These are phyloP conservation scores for Erysimum cheiri DNA, from an alignment of 441 rosid genomes.

Conservation along the genomic window DNA sequence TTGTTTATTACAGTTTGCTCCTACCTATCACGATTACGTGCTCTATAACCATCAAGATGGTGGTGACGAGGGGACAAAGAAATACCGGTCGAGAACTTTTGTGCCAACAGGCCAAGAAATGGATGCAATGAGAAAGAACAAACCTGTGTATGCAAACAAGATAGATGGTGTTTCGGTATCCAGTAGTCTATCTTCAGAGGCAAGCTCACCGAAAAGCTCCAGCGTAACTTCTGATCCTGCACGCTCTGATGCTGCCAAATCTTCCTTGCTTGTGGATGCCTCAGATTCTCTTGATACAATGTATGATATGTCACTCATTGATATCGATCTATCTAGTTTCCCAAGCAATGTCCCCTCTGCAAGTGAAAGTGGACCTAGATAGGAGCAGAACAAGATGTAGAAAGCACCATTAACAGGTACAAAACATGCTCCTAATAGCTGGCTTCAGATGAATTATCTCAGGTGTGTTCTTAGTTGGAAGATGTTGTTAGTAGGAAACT, in stretches of 20 bases:
- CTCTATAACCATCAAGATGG: constrained; percentile 87
- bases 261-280: constrained; percentile 74
- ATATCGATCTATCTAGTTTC: constrained; percentile 77
- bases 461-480: constrained; percentile 40
- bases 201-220: constrained; percentile 61
- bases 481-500: constrained; percentile 37
- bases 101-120: constrained; percentile 98
- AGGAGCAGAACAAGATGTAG: constrained; percentile 45
- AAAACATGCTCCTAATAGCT: constrained; percentile 29
- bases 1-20: constrained; percentile 75
- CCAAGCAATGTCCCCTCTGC: constrained; percentile 80
- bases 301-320: constrained; percentile 89
- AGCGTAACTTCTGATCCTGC: constrained; percentile 48
- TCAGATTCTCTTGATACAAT: constrained; percentile 61
- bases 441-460: constrained; percentile 28
- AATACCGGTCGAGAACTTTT: constrained; percentile 90
- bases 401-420: constrained; percentile 33
- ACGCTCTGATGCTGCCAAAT: constrained; percentile 55
- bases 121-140: constrained; percentile 94
- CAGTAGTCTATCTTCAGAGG: constrained; percentile 65
- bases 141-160: constrained; percentile 67
- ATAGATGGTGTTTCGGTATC: constrained; percentile 79
- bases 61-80: constrained; percentile 80
- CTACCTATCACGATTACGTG: constrained; percentile 96
- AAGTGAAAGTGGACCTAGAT: constrained; percentile 60